phyloP scores from a whole-genome alignment of 2,329 filamentous ascomycete species.

The Geosmithia flava region DNA sequence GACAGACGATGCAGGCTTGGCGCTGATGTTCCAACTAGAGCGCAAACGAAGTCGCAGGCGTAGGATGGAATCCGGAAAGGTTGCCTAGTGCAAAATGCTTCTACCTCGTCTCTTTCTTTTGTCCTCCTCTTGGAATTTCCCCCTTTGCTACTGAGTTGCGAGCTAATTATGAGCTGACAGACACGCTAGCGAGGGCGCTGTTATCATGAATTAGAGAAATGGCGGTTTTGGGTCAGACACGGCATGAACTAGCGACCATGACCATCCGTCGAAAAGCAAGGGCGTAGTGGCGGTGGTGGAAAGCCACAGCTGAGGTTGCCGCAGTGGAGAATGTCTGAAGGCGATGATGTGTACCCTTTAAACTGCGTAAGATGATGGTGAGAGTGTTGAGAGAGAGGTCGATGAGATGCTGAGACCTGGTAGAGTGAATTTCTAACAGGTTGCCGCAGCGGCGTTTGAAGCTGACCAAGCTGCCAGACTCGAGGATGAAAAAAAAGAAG shows the following conservation, averaged over 20 bases:
- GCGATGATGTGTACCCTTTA: not conserved
- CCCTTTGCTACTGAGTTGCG: not conserved
- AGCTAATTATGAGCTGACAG: not conserved
- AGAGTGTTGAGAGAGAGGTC: not conserved
- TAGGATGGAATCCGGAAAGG: not conserved
- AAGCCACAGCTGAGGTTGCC: not conserved
- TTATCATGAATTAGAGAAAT: not conserved
- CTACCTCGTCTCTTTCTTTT: not conserved
- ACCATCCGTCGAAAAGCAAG: not conserved
- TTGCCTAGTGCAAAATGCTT: conserved; percentile 1
- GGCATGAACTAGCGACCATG: not conserved
- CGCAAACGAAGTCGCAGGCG: not conserved
- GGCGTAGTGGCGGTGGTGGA: not conserved
- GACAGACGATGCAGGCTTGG: not conserved
- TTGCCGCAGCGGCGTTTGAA: not conserved
- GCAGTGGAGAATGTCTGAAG: not conserved
- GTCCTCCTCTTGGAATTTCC: not conserved
- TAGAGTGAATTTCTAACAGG: not conserved
- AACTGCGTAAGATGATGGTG: not conserved
- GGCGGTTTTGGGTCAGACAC: not conserved
- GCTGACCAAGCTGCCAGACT: not conserved
- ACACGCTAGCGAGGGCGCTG: not conserved
- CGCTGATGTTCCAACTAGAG: not conserved
- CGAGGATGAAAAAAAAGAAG: too few species aligned
- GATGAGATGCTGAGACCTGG: not conserved